Base-by-base conservation (phyloP, 352 stramenopile species). In the Phytophthora citrophthora region DNA sequence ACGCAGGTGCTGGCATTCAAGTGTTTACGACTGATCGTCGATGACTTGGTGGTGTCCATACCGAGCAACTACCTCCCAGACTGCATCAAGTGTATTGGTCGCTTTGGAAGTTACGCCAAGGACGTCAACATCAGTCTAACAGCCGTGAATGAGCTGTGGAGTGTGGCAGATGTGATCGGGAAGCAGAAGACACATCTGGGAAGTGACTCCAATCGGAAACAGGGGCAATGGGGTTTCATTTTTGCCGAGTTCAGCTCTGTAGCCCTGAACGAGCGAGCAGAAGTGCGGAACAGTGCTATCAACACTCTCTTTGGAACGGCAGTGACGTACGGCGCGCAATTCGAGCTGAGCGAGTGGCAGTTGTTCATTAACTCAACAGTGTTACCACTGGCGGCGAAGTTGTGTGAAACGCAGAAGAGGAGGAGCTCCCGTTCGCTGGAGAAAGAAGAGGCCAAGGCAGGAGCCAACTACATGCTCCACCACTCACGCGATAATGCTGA, bases 111-210 rank as follows among this genome's bases (percentile, higher is more conserved):
- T 43, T 93, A 93, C 52, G 83, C 85, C 6, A 97, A 98, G 59
- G 96, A 99, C 76, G 90, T 99, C 34, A 99, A 99, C 70, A 98
- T 98, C 46, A 98, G 95, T 60, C 84, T 99, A 9, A 99, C 97
- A 2, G 95, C 96, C 1, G 97, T 98, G 64, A 98, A 98, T 60
- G 95, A 98, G 60, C 76, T 99, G 5, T 99, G 96, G 96, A 97
- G 89, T 55, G 94, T 99, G 23, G 94, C 85, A 0, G 88, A 96
- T 59, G 81, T 93, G 26, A 84, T 96, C 27, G 86, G 85, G 0
- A 94, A 93, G 57, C 77, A 82, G 24, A 77, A 64, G 20, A 13
- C 52, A 32, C 59, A 60, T n/a, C 51, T 65, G 15, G 57, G 66
- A 15, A 57, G 16, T 10, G 54, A 75, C n/a, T 38, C 23, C 6